Percentiles rank a stretch among this genome's conserved stretches.
phyloP scores from a whole-genome alignment of 2,329 filamentous ascomycete genomes.

The Cadophora sp. region DNA sequence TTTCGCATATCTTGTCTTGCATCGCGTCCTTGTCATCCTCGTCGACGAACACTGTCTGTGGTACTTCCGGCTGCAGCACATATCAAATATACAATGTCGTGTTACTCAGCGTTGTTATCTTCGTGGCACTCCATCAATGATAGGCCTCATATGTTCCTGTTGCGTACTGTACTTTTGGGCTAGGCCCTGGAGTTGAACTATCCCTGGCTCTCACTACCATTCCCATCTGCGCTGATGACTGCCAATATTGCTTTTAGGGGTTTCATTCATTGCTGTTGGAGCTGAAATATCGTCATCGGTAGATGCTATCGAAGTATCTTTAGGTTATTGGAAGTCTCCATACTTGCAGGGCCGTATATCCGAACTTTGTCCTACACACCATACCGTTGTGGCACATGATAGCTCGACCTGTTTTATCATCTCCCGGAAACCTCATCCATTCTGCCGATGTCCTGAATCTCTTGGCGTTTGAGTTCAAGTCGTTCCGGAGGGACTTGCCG shows the following conservation, averaged over 20 bases:
- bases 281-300: too few species aligned
- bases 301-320: not conserved
- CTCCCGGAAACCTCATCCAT: not conserved
- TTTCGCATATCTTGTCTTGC: too few species aligned
- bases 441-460: not conserved
- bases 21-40: too few species aligned
- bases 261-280: not conserved
- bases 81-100: too few species aligned
- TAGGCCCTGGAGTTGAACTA: too few species aligned
- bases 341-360: not conserved
- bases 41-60: too few species aligned
- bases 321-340: not conserved
- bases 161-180: too few species aligned
- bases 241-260: not conserved
- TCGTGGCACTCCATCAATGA: too few species aligned
- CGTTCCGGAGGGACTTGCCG: not conserved
- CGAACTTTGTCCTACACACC: slow-evolving; percentile 7
- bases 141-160: too few species aligned
- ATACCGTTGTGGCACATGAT: slow-evolving; percentile 8
- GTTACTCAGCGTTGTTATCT: too few species aligned
- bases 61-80: too few species aligned
- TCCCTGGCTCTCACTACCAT: too few species aligned
- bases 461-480: not conserved
- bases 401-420: not conserved
- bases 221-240: not conserved